Evolutionary conservation across 257 asterid species (phyloP), one percentile per base, ranked within the genome.

Genomic region (Capsicum rhomboideum): DNA sequence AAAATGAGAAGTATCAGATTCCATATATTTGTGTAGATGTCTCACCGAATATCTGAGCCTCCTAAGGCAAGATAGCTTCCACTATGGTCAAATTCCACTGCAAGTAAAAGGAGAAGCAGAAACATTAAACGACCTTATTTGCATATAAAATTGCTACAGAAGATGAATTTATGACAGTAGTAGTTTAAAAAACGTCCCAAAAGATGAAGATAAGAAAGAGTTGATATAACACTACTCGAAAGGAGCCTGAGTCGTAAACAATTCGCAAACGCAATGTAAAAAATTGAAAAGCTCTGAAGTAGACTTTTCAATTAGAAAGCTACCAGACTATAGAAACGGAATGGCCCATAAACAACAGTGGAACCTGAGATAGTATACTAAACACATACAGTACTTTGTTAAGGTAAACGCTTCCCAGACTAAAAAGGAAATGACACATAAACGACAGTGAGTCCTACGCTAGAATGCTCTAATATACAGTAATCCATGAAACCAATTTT

Each of bases 71-170:
- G 97, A 88, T 96, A 96, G 88, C 90, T 96, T 87, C 99, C 99
- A 80, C 98, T 94, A 18, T 94, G 94, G 90, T 96, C 99, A 85
- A 96, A 96, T 83, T 92, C 97, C 90, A 96, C 99, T 96, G 91
- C 91, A 91, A 80, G 80, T 83, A 49, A 29, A 29, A 55, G 13
- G 42, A 72, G 28, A 77, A 10, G 28, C 64, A 77, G 63, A 29
- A 68, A 17, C 50, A 0, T 77, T 77, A 77, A 46, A 50, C 2
- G 3, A 77, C 28, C 46, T 77, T 77, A 49, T 6, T 44, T 44
- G 80, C 34, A 18, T 17, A 28, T 77, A 77, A 77, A 50, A 77
- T 28, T 50, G 46, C 1, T 26, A 77, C n/a, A n/a, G n/a, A 18
- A 49, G 59, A 74, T 26, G 26, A 52, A 28, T 28, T 52, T 28